Base-by-base conservation (phyloP, 2,329 filamentous ascomycete species). In the Ophiocordyceps camponoti-floridani region DNA sequence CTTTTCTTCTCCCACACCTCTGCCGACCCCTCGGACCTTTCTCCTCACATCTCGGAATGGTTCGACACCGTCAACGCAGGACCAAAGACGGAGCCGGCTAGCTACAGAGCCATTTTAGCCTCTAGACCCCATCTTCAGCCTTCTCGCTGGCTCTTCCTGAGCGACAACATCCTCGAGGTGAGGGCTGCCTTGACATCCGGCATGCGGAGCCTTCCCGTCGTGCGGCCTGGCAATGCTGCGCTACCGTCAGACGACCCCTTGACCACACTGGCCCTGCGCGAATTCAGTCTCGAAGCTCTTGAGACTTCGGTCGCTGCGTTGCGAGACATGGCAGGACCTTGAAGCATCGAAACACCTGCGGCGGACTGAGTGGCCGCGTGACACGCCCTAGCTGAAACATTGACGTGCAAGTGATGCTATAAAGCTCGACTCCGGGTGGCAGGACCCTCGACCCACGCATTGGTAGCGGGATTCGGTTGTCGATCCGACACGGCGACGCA, bases 21-120 rank as follows among this genome's bases (percentile, higher is more conserved):
- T 49, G 68, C 72, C 8, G 62, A 70, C 47, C 68, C 69, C 16
- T 64, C 69, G n/a, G 75, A 85, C 56, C 58, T 84, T 53, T 73
- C 68, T 4, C 62, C 63, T 1, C 58, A 75, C 46, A 70, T 86
- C 47, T 67, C 66, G 41, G 79, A 71, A 52, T 85, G 77, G 69
- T 89, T 85, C 56, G 84, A 91, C 59, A 89, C 84, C 4, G 74
- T 83, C 47, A 89, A 84, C 58, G 84, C 84, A 30, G 84, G 84
- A 1, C 69, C 74, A 46, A 91, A 91, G 66, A 74, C 70, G 41
- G 75, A 85, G 52, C 58, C 62, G 37, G 60, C 58, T 19, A 88
- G 83, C 58, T 91, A 89, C 62, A 59, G 63, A 51, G 75, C 67
- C 53, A 87, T 88, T 51, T 67, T 73, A 42, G 56, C 57, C 35